Evolutionary conservation across 805 yeast species (phyloP).

Genomic region (Saccharomycopsis fodiens): DNA sequence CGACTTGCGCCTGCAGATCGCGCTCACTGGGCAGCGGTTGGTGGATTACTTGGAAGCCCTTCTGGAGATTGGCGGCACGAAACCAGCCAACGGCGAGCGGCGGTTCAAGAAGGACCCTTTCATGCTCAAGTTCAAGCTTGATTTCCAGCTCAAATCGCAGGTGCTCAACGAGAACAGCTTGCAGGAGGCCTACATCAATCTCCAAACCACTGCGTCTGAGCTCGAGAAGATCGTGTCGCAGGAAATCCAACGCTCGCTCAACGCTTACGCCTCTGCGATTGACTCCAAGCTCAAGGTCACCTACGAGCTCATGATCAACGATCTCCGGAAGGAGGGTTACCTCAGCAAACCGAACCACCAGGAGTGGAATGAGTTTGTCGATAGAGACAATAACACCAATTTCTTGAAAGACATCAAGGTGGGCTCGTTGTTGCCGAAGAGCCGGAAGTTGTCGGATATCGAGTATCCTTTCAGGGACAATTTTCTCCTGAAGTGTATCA

Average conservation of each 20-base stretch:
- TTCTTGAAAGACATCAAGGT: constrained; percentile 34
- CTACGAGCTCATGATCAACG: constrained; percentile 42
- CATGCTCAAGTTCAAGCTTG: constrained; percentile 50
- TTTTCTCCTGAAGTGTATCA: constrained; percentile 43
- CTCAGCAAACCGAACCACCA: constrained; percentile 49
- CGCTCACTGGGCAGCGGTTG: constrained; percentile 52
- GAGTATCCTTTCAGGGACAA: constrained; percentile 47
- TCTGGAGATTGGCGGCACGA: constrained; percentile 19
- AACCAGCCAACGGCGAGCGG: constrained; percentile 24
- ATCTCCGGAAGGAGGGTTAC: constrained; percentile 41
- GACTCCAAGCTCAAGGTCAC: constrained; percentile 36
- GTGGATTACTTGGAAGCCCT: constrained; percentile 29
- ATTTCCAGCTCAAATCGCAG: constrained; percentile 59
- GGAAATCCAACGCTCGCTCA: constrained; percentile 52
- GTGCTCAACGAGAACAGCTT: constrained; percentile 55
- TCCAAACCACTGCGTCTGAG: constrained; percentile 59
- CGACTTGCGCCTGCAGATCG: constrained; percentile 51
- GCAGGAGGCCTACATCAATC: constrained; percentile 55
- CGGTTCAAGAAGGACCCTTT: constrained; percentile 47
- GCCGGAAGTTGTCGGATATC: constrained; percentile 42
- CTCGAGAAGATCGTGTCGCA: constrained; percentile 55
- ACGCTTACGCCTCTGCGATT: constrained; percentile 43
- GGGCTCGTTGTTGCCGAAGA: constrained; percentile 32
- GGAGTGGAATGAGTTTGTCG: constrained; percentile 67
- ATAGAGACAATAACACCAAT: constrained; percentile 30